Evolutionary conservation across 805 yeast genomes (phyloP).

Genomic region (Sugiyamaella qingdaonensis): DNA sequence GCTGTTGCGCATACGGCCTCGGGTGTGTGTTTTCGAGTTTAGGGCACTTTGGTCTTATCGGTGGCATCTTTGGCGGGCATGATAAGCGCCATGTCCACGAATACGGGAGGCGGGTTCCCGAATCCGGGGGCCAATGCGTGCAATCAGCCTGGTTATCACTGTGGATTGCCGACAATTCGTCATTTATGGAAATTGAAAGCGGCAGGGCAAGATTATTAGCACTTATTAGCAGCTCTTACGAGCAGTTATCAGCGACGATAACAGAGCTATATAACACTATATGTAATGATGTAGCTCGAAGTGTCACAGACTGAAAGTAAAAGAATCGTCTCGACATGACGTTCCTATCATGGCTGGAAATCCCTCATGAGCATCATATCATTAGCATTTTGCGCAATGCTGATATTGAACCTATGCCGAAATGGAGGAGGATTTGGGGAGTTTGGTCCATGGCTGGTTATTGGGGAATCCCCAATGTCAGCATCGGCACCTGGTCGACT

Average conservation of each 20-base stretch:
- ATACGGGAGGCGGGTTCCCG: too few relatives aligned
- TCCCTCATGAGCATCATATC: not conserved
- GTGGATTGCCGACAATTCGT: not conserved
- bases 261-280: not conserved
- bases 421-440: slow-evolving; percentile 43
- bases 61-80: too few relatives aligned
- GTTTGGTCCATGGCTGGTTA: slow-evolving; percentile 35
- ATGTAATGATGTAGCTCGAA: too few relatives aligned
- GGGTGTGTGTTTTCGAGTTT: too few relatives aligned
- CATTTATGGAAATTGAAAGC: not conserved
- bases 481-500: slow-evolving; percentile 40
- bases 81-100: too few relatives aligned
- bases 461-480: slow-evolving; percentile 26
- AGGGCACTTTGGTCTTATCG: too few relatives aligned
- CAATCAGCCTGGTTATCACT: too few relatives aligned
- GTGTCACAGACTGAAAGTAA: not conserved
- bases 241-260: not conserved
- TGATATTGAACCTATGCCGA: slow-evolving; percentile 1
- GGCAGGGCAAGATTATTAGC: not conserved
- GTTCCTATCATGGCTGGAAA: not conserved
- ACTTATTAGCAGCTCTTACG: not conserved
- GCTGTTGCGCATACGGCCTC: too few relatives aligned
- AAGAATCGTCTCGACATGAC: not conserved
- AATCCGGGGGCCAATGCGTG: too few relatives aligned
- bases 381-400: not conserved